phyloP scores from a whole-genome alignment of 805 yeast genomes.

The baker's yeast (Saccharomyces cerevisiae) region DNA sequence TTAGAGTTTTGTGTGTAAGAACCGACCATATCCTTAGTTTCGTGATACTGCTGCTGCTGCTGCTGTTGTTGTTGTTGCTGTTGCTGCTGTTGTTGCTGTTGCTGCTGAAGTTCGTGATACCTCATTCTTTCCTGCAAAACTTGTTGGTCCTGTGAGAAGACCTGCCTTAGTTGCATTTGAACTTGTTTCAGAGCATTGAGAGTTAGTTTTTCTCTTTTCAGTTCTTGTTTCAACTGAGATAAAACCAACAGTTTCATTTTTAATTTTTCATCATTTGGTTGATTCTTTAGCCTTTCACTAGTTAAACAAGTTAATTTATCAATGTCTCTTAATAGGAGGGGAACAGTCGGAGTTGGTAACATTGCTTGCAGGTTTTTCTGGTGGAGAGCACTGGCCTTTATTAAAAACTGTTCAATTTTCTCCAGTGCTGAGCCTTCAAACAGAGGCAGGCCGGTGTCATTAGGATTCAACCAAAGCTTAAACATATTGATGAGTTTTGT shows the following conservation, averaged over 20 bases:
- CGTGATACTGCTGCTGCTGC: conserved; percentile 8
- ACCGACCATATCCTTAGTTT: conserved; percentile 8
- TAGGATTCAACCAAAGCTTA: conserved; percentile 78
- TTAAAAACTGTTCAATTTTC: conserved; percentile 65
- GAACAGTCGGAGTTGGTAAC: conserved; percentile 26
- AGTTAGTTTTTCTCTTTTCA: conserved; percentile 30
- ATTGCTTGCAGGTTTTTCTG: conserved; percentile 28
- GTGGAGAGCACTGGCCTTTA: conserved; percentile 45
- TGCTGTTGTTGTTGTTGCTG: conserved; percentile 8
- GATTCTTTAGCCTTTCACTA: conserved; percentile 25
- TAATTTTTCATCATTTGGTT: conserved; percentile 30
- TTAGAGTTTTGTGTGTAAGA: conserved; percentile 1
- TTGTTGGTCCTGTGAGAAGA: conserved; percentile 33
- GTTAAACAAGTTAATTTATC: conserved; percentile 32
- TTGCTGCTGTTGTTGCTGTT: conserved; percentile 22
- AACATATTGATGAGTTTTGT: conserved; percentile 67
- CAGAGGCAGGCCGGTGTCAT: conserved; percentile 42
- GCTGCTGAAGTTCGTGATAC: conserved; percentile 24
- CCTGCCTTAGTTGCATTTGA: conserved; percentile 35
- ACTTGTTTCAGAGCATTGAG: conserved; percentile 27
- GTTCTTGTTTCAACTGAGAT: conserved; percentile 30
- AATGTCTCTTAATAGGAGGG: conserved; percentile 28
- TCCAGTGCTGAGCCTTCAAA: conserved; percentile 65
- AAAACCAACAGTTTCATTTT: conserved; percentile 29
- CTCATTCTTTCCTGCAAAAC: conserved; percentile 20